Evolutionary conservation across 1,284 basidiomycete species (phyloP).

Genomic region (Tremellales sp.): DNA sequence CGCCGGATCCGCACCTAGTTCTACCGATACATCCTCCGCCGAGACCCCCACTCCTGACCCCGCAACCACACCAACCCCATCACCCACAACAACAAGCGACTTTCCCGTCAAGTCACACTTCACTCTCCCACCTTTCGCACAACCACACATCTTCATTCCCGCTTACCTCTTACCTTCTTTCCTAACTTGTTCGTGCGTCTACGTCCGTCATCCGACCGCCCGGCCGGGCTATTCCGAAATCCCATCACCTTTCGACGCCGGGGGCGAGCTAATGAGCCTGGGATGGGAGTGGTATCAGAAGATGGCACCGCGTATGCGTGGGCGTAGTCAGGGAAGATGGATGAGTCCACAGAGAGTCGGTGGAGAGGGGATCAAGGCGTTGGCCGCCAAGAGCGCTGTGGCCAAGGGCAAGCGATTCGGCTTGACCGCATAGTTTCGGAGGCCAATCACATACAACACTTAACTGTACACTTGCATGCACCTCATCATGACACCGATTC

Average conservation of each 20-base stretch:
- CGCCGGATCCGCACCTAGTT: constrained; percentile 7
- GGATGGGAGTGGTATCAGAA: constrained; percentile 85
- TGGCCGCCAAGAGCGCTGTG: constrained; percentile 9
- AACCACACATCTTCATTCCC: constrained; percentile 91
- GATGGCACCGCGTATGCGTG: constrained; percentile 61
- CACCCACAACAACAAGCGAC: neutral
- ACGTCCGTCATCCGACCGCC: constrained; percentile 92
- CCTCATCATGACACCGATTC: no score
- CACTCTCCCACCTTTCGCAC: constrained; percentile 78
- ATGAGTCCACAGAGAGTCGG: constrained; percentile 58
- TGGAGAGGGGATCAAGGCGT: constrained; percentile 19
- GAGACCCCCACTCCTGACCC: constrained; percentile 16
- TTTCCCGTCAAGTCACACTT: constrained; percentile 53
- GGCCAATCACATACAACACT: no score
- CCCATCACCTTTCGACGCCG: constrained; percentile 87
- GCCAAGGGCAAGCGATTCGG: neutral
- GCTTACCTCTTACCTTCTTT: constrained; percentile 91
- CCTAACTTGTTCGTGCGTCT: constrained; percentile 85
- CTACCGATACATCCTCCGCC: constrained; percentile 7
- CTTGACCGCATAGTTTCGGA: no score
- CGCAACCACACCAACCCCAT: constrained; percentile 8
- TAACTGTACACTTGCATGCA: no score
- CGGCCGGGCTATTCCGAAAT: constrained; percentile 88
- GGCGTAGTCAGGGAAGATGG: constrained; percentile 59
- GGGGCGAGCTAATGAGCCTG: constrained; percentile 76